These are phyloP conservation scores for Psilocybe mexicana DNA, from an alignment of 1,284 basidiomycete species.

Conservation along the genomic window DNA sequence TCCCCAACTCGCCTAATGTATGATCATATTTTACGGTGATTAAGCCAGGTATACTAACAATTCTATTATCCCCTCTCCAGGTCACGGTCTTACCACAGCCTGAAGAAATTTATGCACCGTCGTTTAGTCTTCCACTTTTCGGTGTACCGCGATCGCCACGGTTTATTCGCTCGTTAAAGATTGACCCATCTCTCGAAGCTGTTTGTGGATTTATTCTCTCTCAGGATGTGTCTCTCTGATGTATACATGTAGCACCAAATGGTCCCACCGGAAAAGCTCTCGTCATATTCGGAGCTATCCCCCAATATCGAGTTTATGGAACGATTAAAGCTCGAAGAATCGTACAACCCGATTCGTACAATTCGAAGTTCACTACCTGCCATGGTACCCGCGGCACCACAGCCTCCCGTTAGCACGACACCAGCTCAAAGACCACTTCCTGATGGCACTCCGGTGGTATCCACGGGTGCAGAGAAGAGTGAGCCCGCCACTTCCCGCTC, in stretches of 20 bases:
- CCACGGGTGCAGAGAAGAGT: not conserved
- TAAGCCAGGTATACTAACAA: too few species aligned
- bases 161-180: not conserved
- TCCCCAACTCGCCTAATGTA: not conserved
- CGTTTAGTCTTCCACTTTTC: too few species aligned
- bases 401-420: not conserved
- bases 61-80: too few species aligned
- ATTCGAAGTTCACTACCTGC: not conserved
- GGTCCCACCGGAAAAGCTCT: slow-evolving; percentile 16
- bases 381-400: not conserved
- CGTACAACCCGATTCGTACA: not conserved
- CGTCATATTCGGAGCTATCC: slow-evolving; percentile 16
- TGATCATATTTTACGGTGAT: not conserved
- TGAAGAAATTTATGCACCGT: too few species aligned
- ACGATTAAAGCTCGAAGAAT: slow-evolving; percentile 12
- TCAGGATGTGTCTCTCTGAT: not conserved
- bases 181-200: not conserved
- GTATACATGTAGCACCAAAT: slow-evolving; percentile 13
- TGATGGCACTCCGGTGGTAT: not conserved
- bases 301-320: slow-evolving; percentile 15
- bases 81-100: too few species aligned
- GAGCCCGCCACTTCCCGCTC: not conserved
- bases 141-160: too few species aligned
- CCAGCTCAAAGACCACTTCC: not conserved
- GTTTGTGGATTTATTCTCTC: not conserved